Conservation (phyloP, 305 asterid genomes). For the Plantago lanceolata region DNA sequence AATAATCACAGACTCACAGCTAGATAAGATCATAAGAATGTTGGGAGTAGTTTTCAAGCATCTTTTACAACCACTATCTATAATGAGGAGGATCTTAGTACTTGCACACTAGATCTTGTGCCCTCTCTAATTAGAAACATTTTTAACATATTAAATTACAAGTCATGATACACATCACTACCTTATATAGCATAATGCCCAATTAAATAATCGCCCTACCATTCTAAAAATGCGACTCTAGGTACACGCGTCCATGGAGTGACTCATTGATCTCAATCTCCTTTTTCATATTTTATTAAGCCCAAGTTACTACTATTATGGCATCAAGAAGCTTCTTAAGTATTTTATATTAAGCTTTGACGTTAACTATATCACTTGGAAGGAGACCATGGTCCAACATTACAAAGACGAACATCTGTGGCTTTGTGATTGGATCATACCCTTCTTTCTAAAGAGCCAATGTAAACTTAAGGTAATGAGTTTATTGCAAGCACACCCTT, state of each 20-base stretch:
- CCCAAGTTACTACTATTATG: conserved; percentile 41
- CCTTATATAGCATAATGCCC: conserved; percentile 42
- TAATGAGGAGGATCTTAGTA: conserved; percentile 15
- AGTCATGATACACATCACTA: conserved; percentile 49
- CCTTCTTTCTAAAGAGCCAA: conserved; percentile 25
- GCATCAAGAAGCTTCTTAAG: conserved; percentile 54
- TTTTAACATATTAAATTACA: conserved; percentile 24
- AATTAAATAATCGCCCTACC: conserved; percentile 23
- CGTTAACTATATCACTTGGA: background rate
- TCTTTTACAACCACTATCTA: conserved; percentile 8
- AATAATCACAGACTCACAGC: too few species aligned
- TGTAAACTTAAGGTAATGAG: background rate
- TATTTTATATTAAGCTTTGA: conserved; percentile 2
- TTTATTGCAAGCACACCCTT: background rate
- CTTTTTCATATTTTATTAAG: conserved; percentile 31
- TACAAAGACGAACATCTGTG: conserved; percentile 30
- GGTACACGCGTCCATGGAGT: conserved; percentile 49
- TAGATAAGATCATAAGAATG: conserved; percentile 1
- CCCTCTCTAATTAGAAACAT: background rate
- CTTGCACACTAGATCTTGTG: conserved; percentile 17
- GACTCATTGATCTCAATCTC: conserved; percentile 33
- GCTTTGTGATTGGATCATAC: conserved; percentile 31
- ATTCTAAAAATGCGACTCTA: conserved; percentile 26
- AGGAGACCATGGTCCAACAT: background rate
- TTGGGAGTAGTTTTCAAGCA: conserved; percentile 19